These are phyloP conservation scores for Sporopachydermia quercuum DNA, from an alignment of 805 yeast species.

Conservation along the genomic window DNA sequence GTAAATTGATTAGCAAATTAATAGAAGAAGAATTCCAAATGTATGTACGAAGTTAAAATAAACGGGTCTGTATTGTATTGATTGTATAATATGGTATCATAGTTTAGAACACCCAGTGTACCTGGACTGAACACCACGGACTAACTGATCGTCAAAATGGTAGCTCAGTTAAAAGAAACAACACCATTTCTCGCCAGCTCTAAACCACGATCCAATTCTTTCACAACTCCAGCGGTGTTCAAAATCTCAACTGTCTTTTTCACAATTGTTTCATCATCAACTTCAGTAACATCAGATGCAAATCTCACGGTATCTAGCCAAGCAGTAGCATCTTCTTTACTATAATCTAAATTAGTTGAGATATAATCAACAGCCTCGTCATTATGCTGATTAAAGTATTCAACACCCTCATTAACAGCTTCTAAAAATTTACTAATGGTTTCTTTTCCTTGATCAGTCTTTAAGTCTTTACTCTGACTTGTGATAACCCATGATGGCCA, in stretches of 20 bases:
- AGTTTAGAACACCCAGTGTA: too few relatives aligned
- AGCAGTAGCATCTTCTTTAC: slow-evolving; percentile 58
- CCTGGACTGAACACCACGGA: too few relatives aligned
- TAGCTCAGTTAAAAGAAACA: background rate
- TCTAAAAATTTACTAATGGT: slow-evolving; percentile 27
- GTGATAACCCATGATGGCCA: slow-evolving; percentile 93
- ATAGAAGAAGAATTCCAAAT: too few relatives aligned
- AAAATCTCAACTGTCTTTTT: slow-evolving; percentile 42
- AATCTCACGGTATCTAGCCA: slow-evolving; percentile 77
- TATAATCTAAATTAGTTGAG: slow-evolving; percentile 53
- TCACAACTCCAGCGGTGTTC: slow-evolving; percentile 44
- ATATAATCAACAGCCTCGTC: slow-evolving; percentile 59
- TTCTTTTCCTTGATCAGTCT: slow-evolving; percentile 13
- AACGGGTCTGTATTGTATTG: too few relatives aligned
- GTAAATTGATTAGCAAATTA: too few relatives aligned
- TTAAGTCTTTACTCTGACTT: slow-evolving; percentile 27
- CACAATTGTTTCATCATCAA: slow-evolving; percentile 34
- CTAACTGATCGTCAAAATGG: too few relatives aligned
- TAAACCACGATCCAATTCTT: slow-evolving; percentile 1
- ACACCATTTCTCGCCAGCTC: background rate
- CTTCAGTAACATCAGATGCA: slow-evolving; percentile 28
- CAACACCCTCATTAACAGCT: slow-evolving; percentile 53
- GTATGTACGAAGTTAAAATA: too few relatives aligned
- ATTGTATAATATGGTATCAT: too few relatives aligned
- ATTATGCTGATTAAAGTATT: slow-evolving; percentile 40